phyloP scores from a whole-genome alignment of 495 filamentous ascomycete genomes.

The Penicillium atrosanguineum region DNA sequence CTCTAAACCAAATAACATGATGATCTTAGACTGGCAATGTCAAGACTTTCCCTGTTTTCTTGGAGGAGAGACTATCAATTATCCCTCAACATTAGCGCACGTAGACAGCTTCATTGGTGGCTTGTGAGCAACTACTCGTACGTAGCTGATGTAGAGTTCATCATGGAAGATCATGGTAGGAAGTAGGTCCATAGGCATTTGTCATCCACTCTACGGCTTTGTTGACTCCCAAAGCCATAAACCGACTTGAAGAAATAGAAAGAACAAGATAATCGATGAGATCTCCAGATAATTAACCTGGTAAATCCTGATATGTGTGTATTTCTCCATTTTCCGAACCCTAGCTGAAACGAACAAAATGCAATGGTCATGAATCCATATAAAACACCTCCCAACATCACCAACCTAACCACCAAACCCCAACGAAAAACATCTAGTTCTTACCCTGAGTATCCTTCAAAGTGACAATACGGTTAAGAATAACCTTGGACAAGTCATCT shows the following conservation, averaged over 20 bases:
- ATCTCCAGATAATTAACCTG: too few species aligned
- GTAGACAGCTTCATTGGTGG: too few species aligned
- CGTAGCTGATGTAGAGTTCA: neutral
- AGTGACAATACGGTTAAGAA: constrained; percentile 89
- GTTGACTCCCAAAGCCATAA: neutral
- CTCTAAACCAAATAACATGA: constrained; percentile 19
- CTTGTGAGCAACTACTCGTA: neutral
- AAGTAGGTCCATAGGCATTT: too few species aligned
- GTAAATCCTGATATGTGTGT: neutral
- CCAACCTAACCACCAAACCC: neutral
- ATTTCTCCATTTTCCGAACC: neutral
- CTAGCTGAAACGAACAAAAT: constrained; percentile 8
- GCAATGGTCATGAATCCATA: constrained; percentile 21
- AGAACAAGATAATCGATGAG: too few species aligned
- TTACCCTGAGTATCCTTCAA: constrained; percentile 66
- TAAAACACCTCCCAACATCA: constrained; percentile 9
- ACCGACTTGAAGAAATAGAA: neutral
- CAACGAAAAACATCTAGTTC: constrained; percentile 8
- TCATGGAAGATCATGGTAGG: too few species aligned
- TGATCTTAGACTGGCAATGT: constrained; percentile 6
- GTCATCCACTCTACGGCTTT: too few species aligned
- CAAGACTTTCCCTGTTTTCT: neutral
- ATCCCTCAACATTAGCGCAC: too few species aligned
- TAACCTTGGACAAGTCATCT: constrained; percentile 58
- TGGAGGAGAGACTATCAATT: neutral